Percentiles rank a stretch among this genome's conserved stretches.
Evolutionary conservation across 179 eudicot species (phyloP).

Genomic region (Corrigiola litoralis): DNA sequence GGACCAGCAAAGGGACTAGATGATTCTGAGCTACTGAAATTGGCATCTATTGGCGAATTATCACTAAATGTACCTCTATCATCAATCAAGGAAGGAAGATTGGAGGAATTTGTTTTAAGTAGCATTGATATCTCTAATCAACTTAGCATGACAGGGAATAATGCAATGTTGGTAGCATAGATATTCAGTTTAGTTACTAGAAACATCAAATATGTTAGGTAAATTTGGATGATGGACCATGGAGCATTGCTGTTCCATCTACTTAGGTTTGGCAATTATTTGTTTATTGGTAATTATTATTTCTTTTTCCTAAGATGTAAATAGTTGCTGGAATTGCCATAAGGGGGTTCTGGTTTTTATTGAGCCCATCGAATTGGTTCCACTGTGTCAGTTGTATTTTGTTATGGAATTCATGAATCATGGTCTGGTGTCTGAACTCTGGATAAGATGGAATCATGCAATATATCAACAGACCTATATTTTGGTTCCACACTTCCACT

Average conservation of each 20-base stretch:
- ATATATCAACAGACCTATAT: neutral
- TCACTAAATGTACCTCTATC: constrained; percentile 23
- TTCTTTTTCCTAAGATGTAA: constrained; percentile 5
- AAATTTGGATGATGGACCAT: neutral
- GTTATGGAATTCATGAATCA: neutral
- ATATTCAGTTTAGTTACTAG: too few relatives aligned
- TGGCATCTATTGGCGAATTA: constrained; percentile 66
- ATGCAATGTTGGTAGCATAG: constrained; percentile 38
- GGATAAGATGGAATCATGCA: constrained; percentile 7
- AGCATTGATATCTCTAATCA: constrained; percentile 22
- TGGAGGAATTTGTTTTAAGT: constrained; percentile 27
- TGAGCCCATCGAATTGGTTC: neutral
- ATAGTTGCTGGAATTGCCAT: neutral
- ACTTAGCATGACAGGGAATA: constrained; percentile 21
- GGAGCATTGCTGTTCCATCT: neutral
- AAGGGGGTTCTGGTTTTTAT: constrained; percentile 3
- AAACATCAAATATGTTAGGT: neutral
- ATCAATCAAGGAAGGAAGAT: constrained; percentile 15
- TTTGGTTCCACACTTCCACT: too few relatives aligned
- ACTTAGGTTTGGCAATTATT: neutral
- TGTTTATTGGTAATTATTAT: neutral
- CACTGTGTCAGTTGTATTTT: neutral
- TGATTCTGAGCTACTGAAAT: constrained; percentile 50
- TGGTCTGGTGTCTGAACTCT: neutral
- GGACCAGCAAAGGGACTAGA: constrained; percentile 72